Evolutionary conservation across 352 stramenopile genomes (phyloP), one percentile per base, ranked within the genome.

Genomic region (Phytophthora pistaciae): DNA sequence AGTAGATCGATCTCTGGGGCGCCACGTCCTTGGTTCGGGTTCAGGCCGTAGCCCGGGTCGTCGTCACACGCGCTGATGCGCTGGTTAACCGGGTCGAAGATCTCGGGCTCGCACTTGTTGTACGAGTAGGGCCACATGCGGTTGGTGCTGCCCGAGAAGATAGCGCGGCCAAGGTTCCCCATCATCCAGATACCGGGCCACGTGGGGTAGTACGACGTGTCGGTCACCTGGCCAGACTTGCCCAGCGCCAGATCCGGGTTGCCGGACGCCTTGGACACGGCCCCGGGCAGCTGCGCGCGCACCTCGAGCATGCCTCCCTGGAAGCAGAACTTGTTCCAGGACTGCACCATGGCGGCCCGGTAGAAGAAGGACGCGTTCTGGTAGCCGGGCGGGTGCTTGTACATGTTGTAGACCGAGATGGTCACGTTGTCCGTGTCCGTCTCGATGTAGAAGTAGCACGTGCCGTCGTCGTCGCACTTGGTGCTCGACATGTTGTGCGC

Each of bases 51-150:
- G 64, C 98, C 95, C 54, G 96, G 95, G 54, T 85, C 74, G 6
- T 75, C 65, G 48, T 99, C 95, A 76, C 97, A 99, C 1, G 91
- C 96, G 42, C 74, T 97, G 56, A 95, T 95, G 3, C 84, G 81
- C 42, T 95, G 88, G 71, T 92, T 92, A 14, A 23, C 70, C 0
- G 78, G 64, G 14, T 77, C 79, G 38, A 93, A 91, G n/a, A 86
- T 42, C 1, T 82, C 67, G 0, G 78, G 70, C 58, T 99, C 87
- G 64, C 97, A 99, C 49, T 77, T 78, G 68, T 99, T 76, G 72
- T 98, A 99, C 53, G 89, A 98, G 83, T 96, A 99, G 0, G 97
- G 97, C 97, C 97, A 99, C 70, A 99, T 95, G 70, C 96, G 94
- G 67, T 97, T 97, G 5, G 94, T 98, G 0, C 88, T 98, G 0